Evolutionary conservation across 371 early-diverging fungal genomes (phyloP).

Genomic region (Choanephora cucurbitarum): DNA sequence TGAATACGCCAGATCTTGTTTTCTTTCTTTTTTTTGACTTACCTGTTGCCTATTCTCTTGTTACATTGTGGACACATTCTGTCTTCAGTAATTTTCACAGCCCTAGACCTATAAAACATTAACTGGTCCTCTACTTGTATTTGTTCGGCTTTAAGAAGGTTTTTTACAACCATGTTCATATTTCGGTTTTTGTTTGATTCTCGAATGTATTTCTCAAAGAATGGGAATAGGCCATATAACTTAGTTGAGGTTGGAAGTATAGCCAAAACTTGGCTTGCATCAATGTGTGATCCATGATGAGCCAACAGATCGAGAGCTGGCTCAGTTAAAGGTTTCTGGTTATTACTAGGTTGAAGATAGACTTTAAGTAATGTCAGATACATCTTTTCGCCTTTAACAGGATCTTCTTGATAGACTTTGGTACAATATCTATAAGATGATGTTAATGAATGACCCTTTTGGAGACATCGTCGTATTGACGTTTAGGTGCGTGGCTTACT

Average conservation of each 20-base stretch:
- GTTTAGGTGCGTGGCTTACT: conserved; percentile 40
- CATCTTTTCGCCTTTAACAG: conserved; percentile 58
- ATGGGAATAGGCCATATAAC: conserved; percentile 61
- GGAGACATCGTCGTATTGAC: neutral
- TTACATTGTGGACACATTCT: conserved; percentile 82
- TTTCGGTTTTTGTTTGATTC: conserved; percentile 65
- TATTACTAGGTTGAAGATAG: conserved; percentile 57
- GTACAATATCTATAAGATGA: conserved; percentile 66
- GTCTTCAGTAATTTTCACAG: conserved; percentile 76
- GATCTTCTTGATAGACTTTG: conserved; percentile 59
- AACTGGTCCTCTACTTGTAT: conserved; percentile 76
- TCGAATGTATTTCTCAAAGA: conserved; percentile 71
- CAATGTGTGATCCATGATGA: conserved; percentile 71
- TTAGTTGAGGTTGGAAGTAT: conserved; percentile 59
- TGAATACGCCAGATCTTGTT: neutral
- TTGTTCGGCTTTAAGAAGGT: conserved; percentile 69
- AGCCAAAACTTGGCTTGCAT: conserved; percentile 57
- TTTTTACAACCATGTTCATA: conserved; percentile 70
- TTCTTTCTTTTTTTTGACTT: conserved; percentile 9
- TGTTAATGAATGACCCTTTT: neutral
- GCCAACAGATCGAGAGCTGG: conserved; percentile 65
- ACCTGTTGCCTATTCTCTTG: conserved; percentile 80
- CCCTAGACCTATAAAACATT: conserved; percentile 61
- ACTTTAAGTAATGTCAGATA: conserved; percentile 68
- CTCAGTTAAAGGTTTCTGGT: conserved; percentile 57